Percentiles rank a stretch among this genome's conserved stretches.
These are phyloP conservation scores for Phanerochaete carnosa DNA, from an alignment of 768 basidiomycete genomes.

Conservation along the genomic window DNA sequence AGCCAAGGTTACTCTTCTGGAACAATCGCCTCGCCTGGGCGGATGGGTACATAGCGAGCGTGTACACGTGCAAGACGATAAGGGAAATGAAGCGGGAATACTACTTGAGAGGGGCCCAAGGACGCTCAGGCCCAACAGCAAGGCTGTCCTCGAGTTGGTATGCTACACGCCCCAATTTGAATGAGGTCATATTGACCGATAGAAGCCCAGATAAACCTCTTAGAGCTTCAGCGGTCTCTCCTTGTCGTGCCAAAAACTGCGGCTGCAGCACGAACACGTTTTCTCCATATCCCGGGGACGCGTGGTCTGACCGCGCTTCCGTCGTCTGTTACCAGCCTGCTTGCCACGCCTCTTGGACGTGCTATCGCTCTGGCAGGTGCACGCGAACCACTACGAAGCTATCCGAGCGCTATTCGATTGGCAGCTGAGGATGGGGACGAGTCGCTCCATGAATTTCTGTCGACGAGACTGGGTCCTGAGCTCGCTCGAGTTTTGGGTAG, in stretches of 20 bases:
- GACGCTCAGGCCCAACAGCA: conserved; percentile 76
- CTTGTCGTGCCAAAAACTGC: conserved; percentile 65
- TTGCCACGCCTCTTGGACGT: conserved; percentile 34
- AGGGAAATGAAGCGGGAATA: conserved; percentile 35
- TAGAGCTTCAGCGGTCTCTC: conserved; percentile 56
- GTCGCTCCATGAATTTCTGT: conserved; percentile 73
- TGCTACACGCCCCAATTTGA: conserved; percentile 22
- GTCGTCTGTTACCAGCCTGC: conserved; percentile 35
- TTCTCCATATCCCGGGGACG: conserved; percentile 53
- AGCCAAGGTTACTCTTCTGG: conserved; percentile 62
- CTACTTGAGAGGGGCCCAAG: conserved; percentile 85
- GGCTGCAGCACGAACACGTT: conserved; percentile 76
- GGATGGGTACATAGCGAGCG: conserved; percentile 82
- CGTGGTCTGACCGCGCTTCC: conserved; percentile 53
- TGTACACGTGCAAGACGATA: conserved; percentile 34
- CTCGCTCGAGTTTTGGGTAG: conserved; percentile 74
- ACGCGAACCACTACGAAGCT: conserved; percentile 49
- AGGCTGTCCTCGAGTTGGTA: conserved; percentile 77
- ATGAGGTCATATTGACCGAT: conserved; percentile 9
- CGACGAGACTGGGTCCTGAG: conserved; percentile 65
- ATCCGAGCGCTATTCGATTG: background rate
- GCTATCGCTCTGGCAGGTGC: conserved; percentile 53
- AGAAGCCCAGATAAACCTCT: conserved; percentile 63
- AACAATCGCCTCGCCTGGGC: conserved; percentile 61
- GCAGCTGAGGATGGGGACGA: conserved; percentile 68